Conservation (phyloP, 208 protist genomes). For the Angomonas ambiguus region DNA sequence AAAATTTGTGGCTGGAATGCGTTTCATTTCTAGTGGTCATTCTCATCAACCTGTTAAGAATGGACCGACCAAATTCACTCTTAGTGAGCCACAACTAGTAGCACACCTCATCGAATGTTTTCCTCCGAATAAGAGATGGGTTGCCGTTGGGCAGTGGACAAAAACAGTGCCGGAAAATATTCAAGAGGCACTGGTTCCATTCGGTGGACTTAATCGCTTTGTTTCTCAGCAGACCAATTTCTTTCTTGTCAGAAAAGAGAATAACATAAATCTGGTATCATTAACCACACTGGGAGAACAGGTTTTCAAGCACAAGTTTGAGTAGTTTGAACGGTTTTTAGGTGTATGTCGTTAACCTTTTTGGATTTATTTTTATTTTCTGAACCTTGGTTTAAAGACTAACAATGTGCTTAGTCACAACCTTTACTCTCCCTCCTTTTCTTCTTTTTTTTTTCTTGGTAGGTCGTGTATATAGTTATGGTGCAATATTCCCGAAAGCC, state of each 20-base stretch:
- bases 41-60: no score
- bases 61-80: neutral
- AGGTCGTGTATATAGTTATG: slow-evolving; percentile 38
- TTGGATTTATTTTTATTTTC: neutral
- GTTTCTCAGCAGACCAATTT: slow-evolving; percentile 56
- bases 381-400: neutral
- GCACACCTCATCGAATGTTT: slow-evolving; percentile 53
- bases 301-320: slow-evolving; percentile 26
- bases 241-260: slow-evolving; percentile 64
- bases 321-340: no score
- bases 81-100: slow-evolving; percentile 66
- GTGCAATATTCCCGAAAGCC: slow-evolving; percentile 90
- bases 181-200: slow-evolving; percentile 56
- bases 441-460: neutral
- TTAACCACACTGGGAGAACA: slow-evolving; percentile 50
- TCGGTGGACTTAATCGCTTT: slow-evolving; percentile 55
- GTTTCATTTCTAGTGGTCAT: no score
- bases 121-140: slow-evolving; percentile 32
- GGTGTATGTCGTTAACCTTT: neutral
- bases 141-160: slow-evolving; percentile 56
- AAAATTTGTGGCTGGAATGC: no score
- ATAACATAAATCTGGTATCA: slow-evolving; percentile 47
- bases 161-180: slow-evolving; percentile 50
- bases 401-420: neutral
- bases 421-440: neutral